phyloP scores from a whole-genome alignment of 2,329 filamentous ascomycete species.

The Fusarium coffeatum region DNA sequence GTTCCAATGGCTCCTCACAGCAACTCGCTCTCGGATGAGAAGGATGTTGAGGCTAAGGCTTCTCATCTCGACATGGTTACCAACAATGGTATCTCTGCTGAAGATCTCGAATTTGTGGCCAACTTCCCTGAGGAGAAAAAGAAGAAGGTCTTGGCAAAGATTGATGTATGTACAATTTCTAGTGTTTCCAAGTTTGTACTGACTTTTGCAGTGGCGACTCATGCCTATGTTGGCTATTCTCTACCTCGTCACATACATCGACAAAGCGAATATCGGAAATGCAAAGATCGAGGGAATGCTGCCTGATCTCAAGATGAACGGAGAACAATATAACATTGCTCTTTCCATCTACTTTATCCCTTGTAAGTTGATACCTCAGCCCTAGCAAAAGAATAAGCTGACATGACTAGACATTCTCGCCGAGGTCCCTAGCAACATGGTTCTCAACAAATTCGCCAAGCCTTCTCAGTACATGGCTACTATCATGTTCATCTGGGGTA shows the following conservation, averaged over 20 bases:
- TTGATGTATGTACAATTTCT: conserved; percentile 10
- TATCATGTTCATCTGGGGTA: conserved; percentile 35
- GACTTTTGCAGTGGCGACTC: conserved; percentile 16
- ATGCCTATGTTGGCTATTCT: conserved; percentile 34
- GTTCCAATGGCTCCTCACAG: conserved; percentile 20
- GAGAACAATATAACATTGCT: conserved; percentile 34
- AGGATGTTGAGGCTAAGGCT: conserved; percentile 32
- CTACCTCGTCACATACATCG: conserved; percentile 32
- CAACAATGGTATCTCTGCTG: conserved; percentile 16
- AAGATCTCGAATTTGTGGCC: conserved; percentile 37
- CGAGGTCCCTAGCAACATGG: conserved; percentile 35
- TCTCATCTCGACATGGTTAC: conserved; percentile 19
- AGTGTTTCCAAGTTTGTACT: rapidly evolving
- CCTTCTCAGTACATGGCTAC: conserved; percentile 33
- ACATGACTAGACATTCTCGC: conserved; percentile 17
- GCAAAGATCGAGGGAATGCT: conserved; percentile 36
- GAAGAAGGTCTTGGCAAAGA: conserved; percentile 38
- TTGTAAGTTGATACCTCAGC: not conserved
- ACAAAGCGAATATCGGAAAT: conserved; percentile 36
- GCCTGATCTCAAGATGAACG: conserved; percentile 21
- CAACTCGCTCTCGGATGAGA: conserved; percentile 25
- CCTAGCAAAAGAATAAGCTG: rapidly evolving
- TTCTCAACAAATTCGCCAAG: conserved; percentile 31
- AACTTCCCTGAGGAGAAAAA: conserved; percentile 38
- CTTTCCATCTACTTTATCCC: conserved; percentile 35